Evolutionary conservation across 345 rosid species (phyloP).

Genomic region (Rubroshorea leprosula): DNA sequence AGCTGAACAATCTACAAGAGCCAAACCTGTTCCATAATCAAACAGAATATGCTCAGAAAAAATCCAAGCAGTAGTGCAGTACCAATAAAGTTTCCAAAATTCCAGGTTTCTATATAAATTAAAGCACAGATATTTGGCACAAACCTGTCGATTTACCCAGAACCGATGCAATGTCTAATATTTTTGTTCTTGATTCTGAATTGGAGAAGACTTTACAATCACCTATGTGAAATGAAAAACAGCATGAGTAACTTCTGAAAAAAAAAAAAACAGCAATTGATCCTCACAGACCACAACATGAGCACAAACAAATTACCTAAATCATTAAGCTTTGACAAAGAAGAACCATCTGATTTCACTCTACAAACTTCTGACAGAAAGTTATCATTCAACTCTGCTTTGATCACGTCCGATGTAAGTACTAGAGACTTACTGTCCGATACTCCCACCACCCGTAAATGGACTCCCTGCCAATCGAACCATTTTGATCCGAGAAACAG

Average conservation of each 20-base stretch:
- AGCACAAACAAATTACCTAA: constrained; percentile 31
- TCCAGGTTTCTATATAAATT: background rate
- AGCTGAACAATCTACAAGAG: constrained; percentile 83
- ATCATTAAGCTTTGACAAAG: constrained; percentile 35
- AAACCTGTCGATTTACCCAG: constrained; percentile 73
- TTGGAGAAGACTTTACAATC: constrained; percentile 30
- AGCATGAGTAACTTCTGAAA: background rate
- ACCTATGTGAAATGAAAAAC: constrained; percentile 21
- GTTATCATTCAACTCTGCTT: constrained; percentile 49
- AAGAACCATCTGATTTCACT: constrained; percentile 48
- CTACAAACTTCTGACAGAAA: constrained; percentile 51
- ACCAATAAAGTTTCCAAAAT: background rate
- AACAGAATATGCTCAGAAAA: constrained; percentile 10
- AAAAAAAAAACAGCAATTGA: background rate
- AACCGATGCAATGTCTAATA: constrained; percentile 43
- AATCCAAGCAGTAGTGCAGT: background rate
- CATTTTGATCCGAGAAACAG: background rate
- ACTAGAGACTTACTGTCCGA: constrained; percentile 66
- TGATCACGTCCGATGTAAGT: constrained; percentile 36
- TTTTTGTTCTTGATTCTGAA: constrained; percentile 34
- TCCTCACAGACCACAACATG: background rate
- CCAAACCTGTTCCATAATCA: constrained; percentile 49
- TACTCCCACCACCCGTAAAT: constrained; percentile 74
- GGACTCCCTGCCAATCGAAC: constrained; percentile 47
- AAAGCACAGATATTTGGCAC: constrained; percentile 1